Conservation (phyloP, 345 rosid species). For the Gossypium sturtianum region DNA sequence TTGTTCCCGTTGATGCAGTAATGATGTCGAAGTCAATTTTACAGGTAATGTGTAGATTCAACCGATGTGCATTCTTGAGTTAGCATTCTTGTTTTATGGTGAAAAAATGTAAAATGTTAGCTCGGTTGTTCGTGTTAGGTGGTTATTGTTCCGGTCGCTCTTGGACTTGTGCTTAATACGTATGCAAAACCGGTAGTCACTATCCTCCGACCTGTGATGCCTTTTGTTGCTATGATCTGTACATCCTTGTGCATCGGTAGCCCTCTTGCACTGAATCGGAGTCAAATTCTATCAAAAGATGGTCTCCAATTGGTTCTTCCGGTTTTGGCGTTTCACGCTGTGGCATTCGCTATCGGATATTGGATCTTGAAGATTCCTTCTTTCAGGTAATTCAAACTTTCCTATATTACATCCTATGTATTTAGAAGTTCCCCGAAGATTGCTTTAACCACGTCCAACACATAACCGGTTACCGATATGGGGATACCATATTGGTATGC, state of each 20-base stretch:
- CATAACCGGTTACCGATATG: not conserved
- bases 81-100: not conserved
- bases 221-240: constrained; percentile 88
- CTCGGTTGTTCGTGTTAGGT: constrained; percentile 41
- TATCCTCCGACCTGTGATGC: constrained; percentile 75
- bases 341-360: constrained; percentile 70
- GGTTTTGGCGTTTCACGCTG: constrained; percentile 64
- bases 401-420: not conserved
- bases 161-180: constrained; percentile 78
- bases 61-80: not conserved
- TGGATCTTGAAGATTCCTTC: constrained; percentile 77
- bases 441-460: too few species aligned
- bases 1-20: constrained; percentile 81
- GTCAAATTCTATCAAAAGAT: constrained; percentile 64
- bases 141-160: constrained; percentile 78
- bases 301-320: constrained; percentile 76
- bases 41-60: constrained; percentile 43
- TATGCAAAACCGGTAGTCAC: constrained; percentile 77
- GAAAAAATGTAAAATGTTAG: not conserved
- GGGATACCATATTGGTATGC: constrained; percentile 4
- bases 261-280: constrained; percentile 74
- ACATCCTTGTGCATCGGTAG: constrained; percentile 87
- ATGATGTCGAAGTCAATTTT: constrained; percentile 95
- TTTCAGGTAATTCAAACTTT: constrained; percentile 46
- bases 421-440: not conserved